Evolutionary conservation across 345 rosid genomes (phyloP).

Genomic region (Nasturtium officinale): DNA sequence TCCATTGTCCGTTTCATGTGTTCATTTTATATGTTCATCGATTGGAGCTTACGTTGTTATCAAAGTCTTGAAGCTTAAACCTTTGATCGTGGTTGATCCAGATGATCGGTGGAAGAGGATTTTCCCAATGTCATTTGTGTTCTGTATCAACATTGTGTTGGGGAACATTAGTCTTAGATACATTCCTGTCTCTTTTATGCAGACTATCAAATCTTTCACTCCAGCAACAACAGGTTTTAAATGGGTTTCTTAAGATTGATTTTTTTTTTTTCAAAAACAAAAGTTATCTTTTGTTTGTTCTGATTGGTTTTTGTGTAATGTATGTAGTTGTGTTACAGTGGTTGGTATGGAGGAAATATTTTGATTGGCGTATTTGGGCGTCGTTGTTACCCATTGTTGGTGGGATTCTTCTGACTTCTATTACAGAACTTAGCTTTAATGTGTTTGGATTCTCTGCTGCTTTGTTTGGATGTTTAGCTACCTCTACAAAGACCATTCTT

Average conservation of each 20-base stretch:
- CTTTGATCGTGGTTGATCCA: constrained; percentile 74
- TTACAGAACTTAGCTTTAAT: constrained; percentile 93
- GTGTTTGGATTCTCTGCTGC: constrained; percentile 93
- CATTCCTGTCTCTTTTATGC: constrained; percentile 99
- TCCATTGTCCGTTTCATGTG: constrained; percentile 83
- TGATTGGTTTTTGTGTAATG: constrained; percentile 8
- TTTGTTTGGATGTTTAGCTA: constrained; percentile 90
- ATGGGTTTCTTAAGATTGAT: background rate
- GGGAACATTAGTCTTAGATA: constrained; percentile 94
- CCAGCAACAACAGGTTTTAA: constrained; percentile 93
- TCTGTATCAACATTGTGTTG: constrained; percentile 90
- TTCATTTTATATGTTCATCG: constrained; percentile 95
- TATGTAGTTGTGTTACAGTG: constrained; percentile 90
- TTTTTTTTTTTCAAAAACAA: no score
- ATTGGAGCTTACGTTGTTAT: constrained; percentile 86
- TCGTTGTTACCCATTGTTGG: constrained; percentile 88
- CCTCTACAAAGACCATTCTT: constrained; percentile 93
- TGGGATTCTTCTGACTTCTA: constrained; percentile 88
- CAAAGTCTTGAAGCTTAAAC: constrained; percentile 84
- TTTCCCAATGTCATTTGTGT: constrained; percentile 96
- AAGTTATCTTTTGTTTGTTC: background rate
- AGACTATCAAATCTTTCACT: constrained; percentile 95
- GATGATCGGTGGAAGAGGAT: constrained; percentile 95
- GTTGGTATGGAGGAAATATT: constrained; percentile 88
- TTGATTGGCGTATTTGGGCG: constrained; percentile 94